Percentiles rank a stretch among this genome's conserved stretches.
phyloP scores from a whole-genome alignment of 2,329 filamentous ascomycete species.

The Blastomyces parvus region DNA sequence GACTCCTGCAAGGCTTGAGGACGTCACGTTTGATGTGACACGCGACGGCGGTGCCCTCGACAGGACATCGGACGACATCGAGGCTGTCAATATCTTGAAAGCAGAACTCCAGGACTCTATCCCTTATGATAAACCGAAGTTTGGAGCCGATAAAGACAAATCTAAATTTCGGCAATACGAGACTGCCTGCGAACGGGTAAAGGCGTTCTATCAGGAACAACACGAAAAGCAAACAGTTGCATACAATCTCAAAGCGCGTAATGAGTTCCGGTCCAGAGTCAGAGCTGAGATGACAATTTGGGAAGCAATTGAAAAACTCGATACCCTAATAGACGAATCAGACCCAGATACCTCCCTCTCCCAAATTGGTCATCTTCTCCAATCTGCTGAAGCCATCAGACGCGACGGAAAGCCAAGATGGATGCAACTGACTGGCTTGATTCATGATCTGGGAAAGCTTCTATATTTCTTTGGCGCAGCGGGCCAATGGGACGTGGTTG shows the following conservation, averaged over 20 bases:
- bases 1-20: background rate
- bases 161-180: conserved; percentile 67
- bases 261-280: conserved; percentile 56
- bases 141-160: conserved; percentile 63
- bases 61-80: conserved; percentile 43
- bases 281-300: conserved; percentile 75
- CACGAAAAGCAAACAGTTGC: conserved; percentile 44
- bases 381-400: conserved; percentile 84
- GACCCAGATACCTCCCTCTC: conserved; percentile 81
- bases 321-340: conserved; percentile 82
- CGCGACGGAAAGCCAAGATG: conserved; percentile 47
- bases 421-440: conserved; percentile 29
- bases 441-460: conserved; percentile 29
- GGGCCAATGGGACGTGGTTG: conserved; percentile 90
- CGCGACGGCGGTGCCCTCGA: conserved; percentile 45
- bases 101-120: conserved; percentile 39
- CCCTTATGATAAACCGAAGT: conserved; percentile 48
- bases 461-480: conserved; percentile 49
- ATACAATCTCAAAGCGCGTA: conserved; percentile 77
- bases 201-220: conserved; percentile 64
- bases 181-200: conserved; percentile 65
- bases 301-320: conserved; percentile 87
- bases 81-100: conserved; percentile 46
- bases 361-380: conserved; percentile 83
- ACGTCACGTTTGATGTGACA: conserved; percentile 22